Conservation (phyloP, 169 alveolate genomes). For the Eimeria nieschulzi region DNA sequence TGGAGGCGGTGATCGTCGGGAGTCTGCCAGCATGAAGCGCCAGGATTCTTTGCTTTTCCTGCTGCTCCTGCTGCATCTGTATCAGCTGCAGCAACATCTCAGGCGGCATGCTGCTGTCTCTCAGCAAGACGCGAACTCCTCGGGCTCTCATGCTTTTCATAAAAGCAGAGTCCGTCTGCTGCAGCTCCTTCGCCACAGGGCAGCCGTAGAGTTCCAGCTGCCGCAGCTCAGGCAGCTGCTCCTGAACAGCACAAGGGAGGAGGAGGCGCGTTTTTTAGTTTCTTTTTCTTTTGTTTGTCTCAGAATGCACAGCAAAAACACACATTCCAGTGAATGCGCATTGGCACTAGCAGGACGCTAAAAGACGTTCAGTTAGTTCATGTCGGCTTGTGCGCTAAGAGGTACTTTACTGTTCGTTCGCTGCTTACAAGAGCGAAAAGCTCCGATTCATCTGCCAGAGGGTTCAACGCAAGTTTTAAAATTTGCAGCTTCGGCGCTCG, state of each 20-base stretch:
- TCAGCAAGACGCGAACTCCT: not conserved
- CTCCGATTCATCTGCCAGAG: not conserved
- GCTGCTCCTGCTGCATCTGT: not conserved
- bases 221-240: not conserved
- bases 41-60: not conserved
- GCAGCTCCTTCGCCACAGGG: not conserved
- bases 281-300: too few species aligned
- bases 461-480: not conserved
- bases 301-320: too few species aligned
- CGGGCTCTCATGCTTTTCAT: not conserved
- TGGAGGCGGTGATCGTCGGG: too few species aligned
- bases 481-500: not conserved
- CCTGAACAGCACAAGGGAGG: not conserved
- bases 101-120: not conserved
- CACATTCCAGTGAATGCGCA: too few species aligned
- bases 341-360: not conserved
- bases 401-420: too few species aligned
- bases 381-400: too few species aligned
- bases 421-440: not conserved
- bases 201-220: conserved; percentile 14
- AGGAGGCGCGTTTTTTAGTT: too few species aligned
- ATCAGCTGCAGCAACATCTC: not conserved
- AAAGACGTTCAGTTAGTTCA: not conserved
- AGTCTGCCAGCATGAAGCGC: too few species aligned
- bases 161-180: not conserved